phyloP scores from a whole-genome alignment of 208 protist species.

The Trypanosoma rangeli region DNA sequence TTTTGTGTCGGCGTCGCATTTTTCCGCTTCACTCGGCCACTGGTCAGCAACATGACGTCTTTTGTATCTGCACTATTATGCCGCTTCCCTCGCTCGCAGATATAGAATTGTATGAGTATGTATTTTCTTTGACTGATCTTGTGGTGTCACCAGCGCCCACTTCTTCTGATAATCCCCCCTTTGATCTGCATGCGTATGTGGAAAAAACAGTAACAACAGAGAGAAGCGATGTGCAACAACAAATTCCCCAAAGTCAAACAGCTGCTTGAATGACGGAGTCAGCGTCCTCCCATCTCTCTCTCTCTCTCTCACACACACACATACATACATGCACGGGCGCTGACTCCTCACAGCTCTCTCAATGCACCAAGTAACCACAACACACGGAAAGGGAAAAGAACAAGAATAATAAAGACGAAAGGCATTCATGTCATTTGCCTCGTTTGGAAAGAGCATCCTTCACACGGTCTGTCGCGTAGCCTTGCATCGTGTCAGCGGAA shows the following conservation, averaged over 20 bases:
- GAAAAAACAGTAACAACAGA: not conserved
- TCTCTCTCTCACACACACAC: too few relatives aligned
- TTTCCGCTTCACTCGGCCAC: slow-evolving; percentile 73
- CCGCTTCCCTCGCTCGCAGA: not conserved
- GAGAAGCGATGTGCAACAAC: not conserved
- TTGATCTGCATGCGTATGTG: not conserved
- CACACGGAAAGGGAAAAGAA: not conserved
- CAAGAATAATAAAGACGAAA: not conserved
- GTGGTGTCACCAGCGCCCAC: not conserved
- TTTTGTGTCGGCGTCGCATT: slow-evolving; percentile 36
- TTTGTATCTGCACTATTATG: slow-evolving; percentile 4
- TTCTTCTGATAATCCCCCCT: not conserved
- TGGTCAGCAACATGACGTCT: slow-evolving; percentile 60
- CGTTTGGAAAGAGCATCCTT: slow-evolving; percentile 27
- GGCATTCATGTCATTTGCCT: not conserved
- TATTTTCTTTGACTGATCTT: not conserved
- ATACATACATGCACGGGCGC: not conserved
- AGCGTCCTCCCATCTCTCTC: not conserved
- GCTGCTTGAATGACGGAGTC: not conserved
- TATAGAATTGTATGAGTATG: not conserved
- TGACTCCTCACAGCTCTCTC: too few relatives aligned
- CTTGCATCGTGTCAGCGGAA: slow-evolving; percentile 60
- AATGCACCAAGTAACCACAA: too few relatives aligned
- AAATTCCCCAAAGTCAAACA: not conserved
- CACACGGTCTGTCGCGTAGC: slow-evolving; percentile 54